Percentiles rank a stretch among this genome's conserved stretches.
Conservation (phyloP, 2,329 filamentous ascomycete genomes). For the Ceratocystiopsis sp. region DNA sequence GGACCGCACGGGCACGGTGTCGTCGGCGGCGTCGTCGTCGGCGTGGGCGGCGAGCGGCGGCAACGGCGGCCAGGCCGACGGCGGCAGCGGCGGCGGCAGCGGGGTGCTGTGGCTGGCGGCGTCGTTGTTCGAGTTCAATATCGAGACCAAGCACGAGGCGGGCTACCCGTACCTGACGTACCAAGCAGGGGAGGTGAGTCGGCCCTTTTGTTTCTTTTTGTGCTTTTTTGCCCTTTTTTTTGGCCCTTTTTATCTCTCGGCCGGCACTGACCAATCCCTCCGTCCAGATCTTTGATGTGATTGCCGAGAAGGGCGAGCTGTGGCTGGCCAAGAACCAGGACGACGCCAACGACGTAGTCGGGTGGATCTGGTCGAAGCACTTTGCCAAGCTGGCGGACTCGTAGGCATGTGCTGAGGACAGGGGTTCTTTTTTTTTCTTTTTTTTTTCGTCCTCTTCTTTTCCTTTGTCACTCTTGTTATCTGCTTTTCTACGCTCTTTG, state of each 20-base stretch:
- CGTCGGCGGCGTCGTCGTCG: slow-evolving; percentile 3
- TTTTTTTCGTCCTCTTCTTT: neutral
- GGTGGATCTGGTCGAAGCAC: slow-evolving; percentile 99
- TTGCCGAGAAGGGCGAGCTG: slow-evolving; percentile 90
- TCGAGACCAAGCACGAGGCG: slow-evolving; percentile 80
- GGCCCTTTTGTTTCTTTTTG: neutral
- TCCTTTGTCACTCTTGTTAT: no score
- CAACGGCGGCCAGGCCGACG: neutral
- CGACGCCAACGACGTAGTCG: slow-evolving; percentile 59
- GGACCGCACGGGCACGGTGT: slow-evolving; percentile 31
- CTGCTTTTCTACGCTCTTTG: no score
- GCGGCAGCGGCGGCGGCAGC: slow-evolving; percentile 31
- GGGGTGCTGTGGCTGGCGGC: slow-evolving; percentile 81
- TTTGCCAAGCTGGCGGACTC: slow-evolving; percentile 55
- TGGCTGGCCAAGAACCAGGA: slow-evolving; percentile 98
- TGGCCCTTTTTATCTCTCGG: no score
- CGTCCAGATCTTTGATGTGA: slow-evolving; percentile 66
- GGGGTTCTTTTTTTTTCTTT: neutral
- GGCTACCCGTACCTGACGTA: slow-evolving; percentile 95
- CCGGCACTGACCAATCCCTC: neutral
- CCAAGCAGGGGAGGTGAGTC: slow-evolving; percentile 63
- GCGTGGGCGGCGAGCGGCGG: neutral
- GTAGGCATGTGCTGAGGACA: neutral
- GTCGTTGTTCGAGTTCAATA: slow-evolving; percentile 93
- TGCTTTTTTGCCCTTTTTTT: neutral